phyloP scores from a whole-genome alignment of 2,329 filamentous ascomycete species.

The Talaromyces verruculosus region DNA sequence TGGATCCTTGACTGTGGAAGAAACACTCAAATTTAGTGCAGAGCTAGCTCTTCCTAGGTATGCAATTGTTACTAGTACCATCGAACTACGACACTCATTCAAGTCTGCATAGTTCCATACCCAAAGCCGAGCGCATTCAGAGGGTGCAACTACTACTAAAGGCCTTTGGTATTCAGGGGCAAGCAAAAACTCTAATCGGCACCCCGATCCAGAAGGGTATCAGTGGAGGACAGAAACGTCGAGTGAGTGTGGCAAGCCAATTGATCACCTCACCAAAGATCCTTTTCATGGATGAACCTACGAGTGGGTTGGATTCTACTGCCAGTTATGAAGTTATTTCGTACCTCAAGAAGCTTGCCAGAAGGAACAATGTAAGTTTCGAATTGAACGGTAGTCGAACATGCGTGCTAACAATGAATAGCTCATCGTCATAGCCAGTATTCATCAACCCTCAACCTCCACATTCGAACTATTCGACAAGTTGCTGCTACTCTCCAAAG shows the following conservation, averaged over 20 bases:
- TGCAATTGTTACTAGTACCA: constrained; percentile 18
- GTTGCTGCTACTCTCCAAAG: constrained; percentile 69
- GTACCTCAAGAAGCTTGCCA: constrained; percentile 67
- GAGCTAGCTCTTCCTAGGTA: constrained; percentile 62
- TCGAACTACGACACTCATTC: no score
- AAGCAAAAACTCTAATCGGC: constrained; percentile 71
- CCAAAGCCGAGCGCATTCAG: constrained; percentile 58
- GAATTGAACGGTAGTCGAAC: not conserved
- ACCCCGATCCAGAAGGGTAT: constrained; percentile 82
- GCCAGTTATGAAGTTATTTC: constrained; percentile 74
- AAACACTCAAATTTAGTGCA: constrained; percentile 77
- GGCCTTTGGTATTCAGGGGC: constrained; percentile 70
- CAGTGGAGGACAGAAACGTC: constrained; percentile 79
- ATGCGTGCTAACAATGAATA: constrained; percentile 31
- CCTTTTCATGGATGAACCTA: constrained; percentile 81
- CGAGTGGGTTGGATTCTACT: constrained; percentile 76
- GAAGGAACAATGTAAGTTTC: constrained; percentile 60
- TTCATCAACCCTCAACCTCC: constrained; percentile 79
- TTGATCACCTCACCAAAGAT: constrained; percentile 79
- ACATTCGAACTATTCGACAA: constrained; percentile 82
- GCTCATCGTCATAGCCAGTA: constrained; percentile 77
- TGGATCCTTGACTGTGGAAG: constrained; percentile 74
- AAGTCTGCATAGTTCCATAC: constrained; percentile 43
- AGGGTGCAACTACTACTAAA: constrained; percentile 67
- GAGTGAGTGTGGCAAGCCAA: constrained; percentile 76